Evolutionary conservation across 2,329 filamentous ascomycete species (phyloP), one percentile per base, ranked within the genome.

Genomic region (Sarocladium strictum): DNA sequence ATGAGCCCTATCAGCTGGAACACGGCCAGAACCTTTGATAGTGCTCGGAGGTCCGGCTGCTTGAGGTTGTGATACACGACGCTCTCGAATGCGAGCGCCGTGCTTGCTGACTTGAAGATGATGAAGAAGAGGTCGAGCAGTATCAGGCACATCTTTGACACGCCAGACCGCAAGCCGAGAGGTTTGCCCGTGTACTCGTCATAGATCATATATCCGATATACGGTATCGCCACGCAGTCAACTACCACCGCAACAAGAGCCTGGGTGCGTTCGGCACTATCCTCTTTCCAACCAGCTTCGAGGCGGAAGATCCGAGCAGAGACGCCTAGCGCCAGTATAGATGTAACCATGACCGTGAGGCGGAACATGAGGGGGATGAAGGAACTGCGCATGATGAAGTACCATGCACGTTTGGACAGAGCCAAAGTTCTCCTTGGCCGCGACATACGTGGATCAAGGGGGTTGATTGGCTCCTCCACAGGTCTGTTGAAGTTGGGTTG

Each of bases 131-230:
- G 78, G 70, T 99, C 94, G 55, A 96, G 81, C 54, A 99, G 83
- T 57, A 97, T 89, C 51, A 99, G 82, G 14, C 89, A 84, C 60
- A 96, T 88, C 69, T 99, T 99, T 50, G 90, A 87, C 55, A 85
- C 85, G 10, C 90, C 85, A 6, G 85, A 86, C 41, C 95, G 87
- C 57, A 99, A 75, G 1, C 94, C 94, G 19, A 99, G 76, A 21
- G 95, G 94, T 67, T 95, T 95, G 27, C 90, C 90, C 4, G 90
- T 94, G 72, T 97, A 97, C 72, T 99, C 94, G 66, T 99, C 94
- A 73, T 86, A 96, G 23, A 92, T 95, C 73, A 97, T 94, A 72
- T 96, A 97, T 50, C 89, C 74, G 54, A 95, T 87, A 71, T 97
- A 99, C 2, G 93, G 84, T 56, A 97, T 80, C 2, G 94, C 93